Evolutionary conservation across 495 filamentous ascomycete genomes (phyloP).

Genomic region (Aspergillus incahuasiensis): DNA sequence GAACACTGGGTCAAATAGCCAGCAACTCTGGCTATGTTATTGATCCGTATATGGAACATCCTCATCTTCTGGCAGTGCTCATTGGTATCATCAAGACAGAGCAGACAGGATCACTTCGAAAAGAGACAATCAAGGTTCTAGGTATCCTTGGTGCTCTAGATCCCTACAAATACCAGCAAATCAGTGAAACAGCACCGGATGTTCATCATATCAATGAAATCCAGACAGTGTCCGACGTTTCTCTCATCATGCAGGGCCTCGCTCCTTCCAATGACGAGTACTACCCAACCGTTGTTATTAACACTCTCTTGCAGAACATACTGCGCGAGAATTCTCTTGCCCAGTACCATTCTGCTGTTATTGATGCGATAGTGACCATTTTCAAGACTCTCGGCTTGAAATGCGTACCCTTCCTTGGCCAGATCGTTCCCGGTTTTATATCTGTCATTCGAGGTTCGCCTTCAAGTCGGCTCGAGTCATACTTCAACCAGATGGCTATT

Average conservation of each 20-base stretch:
- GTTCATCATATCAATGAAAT: slow-evolving; percentile 51
- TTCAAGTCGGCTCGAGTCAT: slow-evolving; percentile 72
- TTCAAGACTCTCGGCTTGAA: slow-evolving; percentile 94
- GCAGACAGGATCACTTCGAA: slow-evolving; percentile 72
- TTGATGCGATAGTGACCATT: slow-evolving; percentile 97
- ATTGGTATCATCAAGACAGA: slow-evolving; percentile 93
- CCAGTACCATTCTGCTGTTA: slow-evolving; percentile 89
- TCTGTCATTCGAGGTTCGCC: slow-evolving; percentile 75
- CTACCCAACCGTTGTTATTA: slow-evolving; percentile 96
- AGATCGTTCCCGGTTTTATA: slow-evolving; percentile 92
- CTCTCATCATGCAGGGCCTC: slow-evolving; percentile 94
- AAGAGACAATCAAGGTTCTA: slow-evolving; percentile 93
- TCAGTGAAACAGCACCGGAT: slow-evolving; percentile 45
- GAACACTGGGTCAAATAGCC: slow-evolving; percentile 85
- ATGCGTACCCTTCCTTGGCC: slow-evolving; percentile 87
- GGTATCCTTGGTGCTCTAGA: slow-evolving; percentile 95
- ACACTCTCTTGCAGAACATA: slow-evolving; percentile 80
- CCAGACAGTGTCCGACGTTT: slow-evolving; percentile 81
- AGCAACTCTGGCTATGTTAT: slow-evolving; percentile 97
- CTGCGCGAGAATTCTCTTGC: slow-evolving; percentile 82
- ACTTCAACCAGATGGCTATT: slow-evolving; percentile 92
- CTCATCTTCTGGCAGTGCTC: slow-evolving; percentile 83
- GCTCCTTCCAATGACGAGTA: slow-evolving; percentile 97
- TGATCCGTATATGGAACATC: slow-evolving; percentile 90
- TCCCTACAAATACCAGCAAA: slow-evolving; percentile 86